Evolutionary conservation across 805 yeast genomes (phyloP).

Genomic region (Candida oleophila): DNA sequence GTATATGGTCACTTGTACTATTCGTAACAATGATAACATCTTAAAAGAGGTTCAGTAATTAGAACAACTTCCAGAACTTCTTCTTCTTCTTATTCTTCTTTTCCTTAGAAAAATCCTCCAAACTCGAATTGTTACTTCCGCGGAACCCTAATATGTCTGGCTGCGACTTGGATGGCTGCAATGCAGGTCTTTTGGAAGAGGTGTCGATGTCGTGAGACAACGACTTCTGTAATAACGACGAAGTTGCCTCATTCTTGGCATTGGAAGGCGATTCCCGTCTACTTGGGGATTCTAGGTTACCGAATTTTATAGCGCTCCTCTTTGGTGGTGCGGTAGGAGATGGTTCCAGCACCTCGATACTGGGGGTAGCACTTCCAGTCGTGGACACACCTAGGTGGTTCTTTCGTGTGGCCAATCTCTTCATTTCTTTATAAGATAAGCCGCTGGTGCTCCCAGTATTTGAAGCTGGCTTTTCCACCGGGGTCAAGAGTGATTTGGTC

Average conservation of each 20-base stretch:
- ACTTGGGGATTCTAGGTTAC: conserved; percentile 18
- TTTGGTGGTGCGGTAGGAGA: conserved; percentile 19
- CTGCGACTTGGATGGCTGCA: conserved; percentile 39
- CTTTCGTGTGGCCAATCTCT: conserved; percentile 16
- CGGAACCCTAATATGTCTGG: conserved; percentile 27
- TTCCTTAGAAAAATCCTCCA: conserved; percentile 8
- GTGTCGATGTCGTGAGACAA: conserved; percentile 36
- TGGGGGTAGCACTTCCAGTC: conserved; percentile 6
- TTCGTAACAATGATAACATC: too few relatives aligned
- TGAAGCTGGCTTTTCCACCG: conserved; percentile 19
- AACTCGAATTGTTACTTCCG: not conserved
- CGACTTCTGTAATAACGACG: conserved; percentile 27
- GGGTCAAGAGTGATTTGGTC: conserved; percentile 40
- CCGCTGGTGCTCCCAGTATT: conserved; percentile 12
- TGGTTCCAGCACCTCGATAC: conserved; percentile 8
- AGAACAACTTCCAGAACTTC: conserved; percentile 37
- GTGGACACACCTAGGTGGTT: not conserved
- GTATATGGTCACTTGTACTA: too few relatives aligned
- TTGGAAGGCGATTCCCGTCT: not conserved
- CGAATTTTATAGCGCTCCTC: conserved; percentile 31
- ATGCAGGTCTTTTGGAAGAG: conserved; percentile 17
- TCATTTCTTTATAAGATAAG: conserved; percentile 34
- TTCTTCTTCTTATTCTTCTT: conserved; percentile 27
- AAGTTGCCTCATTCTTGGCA: conserved; percentile 3
- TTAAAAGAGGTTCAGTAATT: too few relatives aligned